Evolutionary conservation across 2,329 filamentous ascomycete genomes (phyloP), one percentile per base, ranked within the genome.

Genomic region (Fusarium duplospermum): DNA sequence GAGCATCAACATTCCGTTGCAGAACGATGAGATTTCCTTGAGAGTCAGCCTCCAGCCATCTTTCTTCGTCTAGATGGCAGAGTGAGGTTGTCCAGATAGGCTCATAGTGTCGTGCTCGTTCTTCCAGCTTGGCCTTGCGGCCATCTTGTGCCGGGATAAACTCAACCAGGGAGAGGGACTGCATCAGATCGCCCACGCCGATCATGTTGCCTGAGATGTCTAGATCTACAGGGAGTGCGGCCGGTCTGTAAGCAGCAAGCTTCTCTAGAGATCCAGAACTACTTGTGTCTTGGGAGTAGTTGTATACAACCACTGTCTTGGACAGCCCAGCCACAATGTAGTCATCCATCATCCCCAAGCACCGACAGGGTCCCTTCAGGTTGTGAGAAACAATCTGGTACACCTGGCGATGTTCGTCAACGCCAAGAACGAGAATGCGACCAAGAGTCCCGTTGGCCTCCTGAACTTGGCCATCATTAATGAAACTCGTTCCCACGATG

Each of bases 101-200:
- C 77, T 96, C 91, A 76, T 92, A 94, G 80, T 98, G 94, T 22
- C 95, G 89, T 4, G 93, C 93, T 4, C 93, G 86, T 84, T 98
- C 94, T 1, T 87, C 86, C 9, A 98, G 86, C 62, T 86, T 89
- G 63, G 92, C 89, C 13, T 87, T 83, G n/a, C 89, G 82, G 1
- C 88, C 90, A 4, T 89, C 83, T 24, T 86, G 81, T 3, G 90
- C 88, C 4, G 88, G 87, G 0, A 87, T 85, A 79, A 93, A 96
- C 79, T 96, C 88, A 10, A 98, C 86, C 7, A 98, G 85, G 1
- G 93, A 92, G 27, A 97, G 87, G 2, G 94, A 97, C 84, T 98
- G 98, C 93, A 98, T 98, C 54, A 99, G 85, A 79, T 99, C 96
- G 1, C 93, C 93, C 11, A 98, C 91, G 0, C 93, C 94, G 71